phyloP scores from a whole-genome alignment of 768 basidiomycete genomes.

The Asterophora parasitica region DNA sequence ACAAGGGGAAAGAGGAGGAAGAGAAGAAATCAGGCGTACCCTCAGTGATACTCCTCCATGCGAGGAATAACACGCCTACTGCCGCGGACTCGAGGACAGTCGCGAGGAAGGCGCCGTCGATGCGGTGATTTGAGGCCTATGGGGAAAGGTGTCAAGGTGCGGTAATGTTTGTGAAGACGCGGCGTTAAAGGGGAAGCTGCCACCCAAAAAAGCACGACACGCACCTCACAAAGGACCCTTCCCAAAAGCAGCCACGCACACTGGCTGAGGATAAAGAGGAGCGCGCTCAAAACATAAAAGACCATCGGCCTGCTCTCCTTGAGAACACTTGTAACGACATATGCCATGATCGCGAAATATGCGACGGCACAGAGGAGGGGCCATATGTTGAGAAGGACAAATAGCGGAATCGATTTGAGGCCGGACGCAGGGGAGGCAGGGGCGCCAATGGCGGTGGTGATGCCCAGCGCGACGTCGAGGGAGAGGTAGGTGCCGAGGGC shows the following conservation, averaged over 20 bases:
- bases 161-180: no score
- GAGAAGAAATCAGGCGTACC: slow-evolving; percentile 35
- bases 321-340: slow-evolving; percentile 72
- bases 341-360: slow-evolving; percentile 74
- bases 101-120: slow-evolving; percentile 86
- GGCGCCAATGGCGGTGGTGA: slow-evolving; percentile 55
- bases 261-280: slow-evolving; percentile 77
- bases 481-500: slow-evolving; percentile 77
- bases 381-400: slow-evolving; percentile 78
- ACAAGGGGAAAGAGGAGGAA: background rate
- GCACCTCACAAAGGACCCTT: slow-evolving; percentile 66
- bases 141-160: no score
- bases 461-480: slow-evolving; percentile 71
- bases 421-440: slow-evolving; percentile 50
- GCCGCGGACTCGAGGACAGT: slow-evolving; percentile 79
- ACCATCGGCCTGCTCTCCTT: slow-evolving; percentile 77
- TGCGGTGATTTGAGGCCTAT: slow-evolving; percentile 56
- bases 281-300: slow-evolving; percentile 69
- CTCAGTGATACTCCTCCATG: slow-evolving; percentile 90
- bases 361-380: slow-evolving; percentile 47
- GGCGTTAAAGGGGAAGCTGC: no score
- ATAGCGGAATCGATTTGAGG: slow-evolving; percentile 69
- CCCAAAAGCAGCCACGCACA: slow-evolving; percentile 79
- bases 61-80: slow-evolving; percentile 63
- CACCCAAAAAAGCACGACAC: slow-evolving; percentile 9